Percentiles rank a stretch among this genome's conserved stretches.
phyloP scores from a whole-genome alignment of 2,329 filamentous ascomycete genomes.

The Ophiosphaerella herpotricha region DNA sequence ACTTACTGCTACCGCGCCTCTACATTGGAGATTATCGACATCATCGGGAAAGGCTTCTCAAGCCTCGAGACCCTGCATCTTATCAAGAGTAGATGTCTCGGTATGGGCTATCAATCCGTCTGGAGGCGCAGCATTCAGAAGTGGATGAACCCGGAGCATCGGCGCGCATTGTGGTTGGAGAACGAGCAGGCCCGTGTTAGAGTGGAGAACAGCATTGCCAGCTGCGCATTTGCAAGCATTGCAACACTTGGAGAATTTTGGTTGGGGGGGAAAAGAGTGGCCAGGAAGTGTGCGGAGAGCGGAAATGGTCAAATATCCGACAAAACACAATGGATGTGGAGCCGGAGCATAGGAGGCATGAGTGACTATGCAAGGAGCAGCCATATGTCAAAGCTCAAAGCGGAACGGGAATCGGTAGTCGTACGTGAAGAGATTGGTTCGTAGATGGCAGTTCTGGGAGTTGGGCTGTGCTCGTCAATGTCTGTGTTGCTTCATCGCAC shows the following conservation, averaged over 20 bases:
- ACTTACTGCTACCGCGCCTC: conserved; percentile 20
- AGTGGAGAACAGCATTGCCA: conserved; percentile 18
- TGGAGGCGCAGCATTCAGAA: conserved; percentile 19
- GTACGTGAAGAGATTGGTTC: conserved; percentile 13
- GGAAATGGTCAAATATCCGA: neutral
- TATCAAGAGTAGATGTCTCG: conserved; percentile 15
- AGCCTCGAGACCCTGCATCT: conserved; percentile 11
- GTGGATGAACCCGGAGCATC: conserved; percentile 11
- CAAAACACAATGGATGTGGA: conserved; percentile 18
- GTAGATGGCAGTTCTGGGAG: neutral
- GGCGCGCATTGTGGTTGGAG: conserved; percentile 14
- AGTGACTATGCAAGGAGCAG: neutral
- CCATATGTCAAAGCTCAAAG: conserved; percentile 6
- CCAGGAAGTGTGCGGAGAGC: conserved; percentile 4
- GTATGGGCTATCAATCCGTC: conserved; percentile 19
- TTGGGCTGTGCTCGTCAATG: too few species aligned
- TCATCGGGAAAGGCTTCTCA: conserved; percentile 7
- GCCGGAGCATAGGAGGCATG: conserved; percentile 11
- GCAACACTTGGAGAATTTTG: conserved; percentile 13
- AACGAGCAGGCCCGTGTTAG: conserved; percentile 17
- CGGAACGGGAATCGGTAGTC: conserved; percentile 17
- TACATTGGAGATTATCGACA: conserved; percentile 7
- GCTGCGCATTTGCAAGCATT: conserved; percentile 14
- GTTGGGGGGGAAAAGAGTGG: conserved; percentile 22
- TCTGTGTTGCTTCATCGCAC: too few species aligned